Base-by-base conservation (phyloP, 306 rosid genomes). In the Delonix regia region DNA sequence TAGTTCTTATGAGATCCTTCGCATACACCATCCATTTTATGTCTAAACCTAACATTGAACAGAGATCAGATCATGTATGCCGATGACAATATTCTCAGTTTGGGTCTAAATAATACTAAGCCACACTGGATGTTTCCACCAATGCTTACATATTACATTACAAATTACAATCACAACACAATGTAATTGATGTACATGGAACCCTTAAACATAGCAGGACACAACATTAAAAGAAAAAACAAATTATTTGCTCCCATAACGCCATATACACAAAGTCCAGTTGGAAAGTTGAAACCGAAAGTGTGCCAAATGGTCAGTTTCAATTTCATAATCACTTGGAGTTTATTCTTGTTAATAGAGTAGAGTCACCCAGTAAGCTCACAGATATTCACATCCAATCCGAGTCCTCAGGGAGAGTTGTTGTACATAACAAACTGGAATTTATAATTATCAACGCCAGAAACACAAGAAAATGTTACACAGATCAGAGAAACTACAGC, bases 371-470 rank as follows among this genome's bases (percentile, higher is more conserved):
- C 49, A 25, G 28, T 30, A 47, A 64, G 22, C 60, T 1, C 53
- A 41, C 48, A 76, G 24, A 76, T 78, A 42, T 74, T 57, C 73
- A 66, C 61, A 27, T 15, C 76, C 61, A 73, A 24, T 68, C 60
- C 76, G 48, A 73, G n/a, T 67, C 27, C 67, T 78, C 22, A 1
- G 59, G 22, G 60, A 9, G 42, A 68, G 59, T 59, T 59, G 42
- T 10, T 74, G 48, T 36, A 67, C 61, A 28, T 36, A 71, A 56
- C 19, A 49, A 41, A 34, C 59, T 22, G 22, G 36, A 74, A 28
- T 0, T 51, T 36, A 51, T 25, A 66, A 25, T 68, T 24, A 24
- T 7, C 47, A 56, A 76, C 25, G 30, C 33, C 51, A 67, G 18
- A 34, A 15, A 75, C 13, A 51, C 12, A 25, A 27, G 34, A 18